Conservation (phyloP, 768 basidiomycete genomes). For the Tylopilus vinaceipallidus region DNA sequence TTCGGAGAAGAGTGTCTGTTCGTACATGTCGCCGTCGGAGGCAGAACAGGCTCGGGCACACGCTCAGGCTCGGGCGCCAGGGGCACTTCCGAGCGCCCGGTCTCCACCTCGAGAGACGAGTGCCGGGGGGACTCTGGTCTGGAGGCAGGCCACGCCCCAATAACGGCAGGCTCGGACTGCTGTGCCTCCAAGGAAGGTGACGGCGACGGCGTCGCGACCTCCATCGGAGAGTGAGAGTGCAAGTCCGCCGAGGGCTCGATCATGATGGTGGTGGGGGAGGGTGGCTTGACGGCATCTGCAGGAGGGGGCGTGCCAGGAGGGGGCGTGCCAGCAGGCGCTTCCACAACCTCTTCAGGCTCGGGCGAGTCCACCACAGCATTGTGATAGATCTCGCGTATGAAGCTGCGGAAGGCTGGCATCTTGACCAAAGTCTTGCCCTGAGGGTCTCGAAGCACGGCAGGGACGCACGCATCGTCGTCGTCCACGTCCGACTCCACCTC, state of each 20-base stretch:
- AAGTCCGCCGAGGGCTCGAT: conserved; percentile 25
- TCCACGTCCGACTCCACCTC: conserved; percentile 55
- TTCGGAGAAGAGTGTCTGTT: no score
- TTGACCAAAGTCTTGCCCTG: conserved; percentile 22
- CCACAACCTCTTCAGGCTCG: conserved; percentile 8
- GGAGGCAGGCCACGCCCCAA: conserved; percentile 45
- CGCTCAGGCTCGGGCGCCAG: not conserved
- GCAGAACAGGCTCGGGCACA: conserved; percentile 5
- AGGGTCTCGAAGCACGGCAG: conserved; percentile 13
- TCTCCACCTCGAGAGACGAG: conserved; percentile 14
- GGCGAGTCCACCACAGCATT: conserved; percentile 9
- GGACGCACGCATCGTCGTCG: conserved; percentile 36
- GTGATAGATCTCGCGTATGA: conserved; percentile 30
- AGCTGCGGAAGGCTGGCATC: conserved; percentile 32
- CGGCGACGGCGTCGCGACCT: conserved; percentile 42
- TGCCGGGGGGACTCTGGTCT: conserved; percentile 33
- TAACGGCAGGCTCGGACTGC: conserved; percentile 35
- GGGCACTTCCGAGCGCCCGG: conserved; percentile 6
- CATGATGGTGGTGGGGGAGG: conserved; percentile 19
- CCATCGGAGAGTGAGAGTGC: conserved; percentile 48
- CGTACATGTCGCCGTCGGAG: conserved; percentile 6
- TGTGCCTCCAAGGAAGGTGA: conserved; percentile 19
- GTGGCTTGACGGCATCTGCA: conserved; percentile 1
- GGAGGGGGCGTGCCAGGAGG: conserved; percentile 7
- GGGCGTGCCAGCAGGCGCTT: no score